Evolutionary conservation across 139 green algal genomes (phyloP), one percentile per base, ranked within the genome.

Genomic region (Chlamydomonas sphaeroides): DNA sequence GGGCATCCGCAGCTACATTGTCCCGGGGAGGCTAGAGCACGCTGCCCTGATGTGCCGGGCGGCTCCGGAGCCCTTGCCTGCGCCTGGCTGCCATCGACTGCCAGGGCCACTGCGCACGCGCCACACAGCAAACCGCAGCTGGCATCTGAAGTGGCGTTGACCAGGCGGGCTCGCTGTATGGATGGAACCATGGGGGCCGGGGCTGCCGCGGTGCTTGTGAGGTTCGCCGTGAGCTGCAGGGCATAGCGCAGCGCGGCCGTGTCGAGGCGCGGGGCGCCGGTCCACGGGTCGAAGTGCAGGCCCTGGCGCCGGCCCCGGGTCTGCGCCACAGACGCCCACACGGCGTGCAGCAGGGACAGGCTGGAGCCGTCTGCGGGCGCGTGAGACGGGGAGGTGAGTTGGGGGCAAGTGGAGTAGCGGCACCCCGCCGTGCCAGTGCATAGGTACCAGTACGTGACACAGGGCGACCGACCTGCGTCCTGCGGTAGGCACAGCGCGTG

Each of bases 171-270:
- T n/a, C n/a, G n/a, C n/a, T n/a, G n/a, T n/a, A n/a, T n/a, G n/a
- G n/a, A n/a, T n/a, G n/a, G n/a, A n/a, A n/a, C n/a, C n/a, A n/a
- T n/a, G n/a, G n/a, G n/a, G n/a, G n/a, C n/a, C n/a, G n/a, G n/a
- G n/a, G n/a, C n/a, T n/a, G n/a, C n/a, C n/a, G n/a, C n/a, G n/a
- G n/a, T n/a, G n/a, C n/a, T n/a, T n/a, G n/a, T 23, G 1, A 75
- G 42, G n/a, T 75, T 59, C 30, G 41, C 68, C 68, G 61, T 42
- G 18, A 75, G 68, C 68, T 59, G 21, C 30, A 75, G 68, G 26
- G 68, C 28, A 42, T 75, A 61, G 41, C 41, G 42, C 30, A 75
- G 68, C 30, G 42, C 68, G 7, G 68, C 42, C 14, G 41, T 75
- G 68, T 75, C 30, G 6, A 75, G 21, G 3, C 68, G 68, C 10